A percentile compares a stretch with the other conserved stretches of the same genome.
phyloP scores from a whole-genome alignment of 805 yeast species.

The Ogataea zsoltii region DNA sequence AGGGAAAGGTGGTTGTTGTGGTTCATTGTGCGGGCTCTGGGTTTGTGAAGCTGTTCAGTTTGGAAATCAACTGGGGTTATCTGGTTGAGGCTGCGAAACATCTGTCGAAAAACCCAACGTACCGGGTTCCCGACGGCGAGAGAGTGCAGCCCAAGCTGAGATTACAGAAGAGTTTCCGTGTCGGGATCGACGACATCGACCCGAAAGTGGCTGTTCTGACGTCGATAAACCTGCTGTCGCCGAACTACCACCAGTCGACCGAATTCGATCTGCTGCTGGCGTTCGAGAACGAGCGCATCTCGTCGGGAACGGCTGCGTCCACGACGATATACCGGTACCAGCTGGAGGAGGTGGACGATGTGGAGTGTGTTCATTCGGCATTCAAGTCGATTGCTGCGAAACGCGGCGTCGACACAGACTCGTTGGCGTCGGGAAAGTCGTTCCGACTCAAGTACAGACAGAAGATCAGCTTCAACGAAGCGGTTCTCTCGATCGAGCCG shows the following conservation, averaged over 20 bases:
- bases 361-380: constrained; percentile 24
- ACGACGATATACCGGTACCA: constrained; percentile 30
- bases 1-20: constrained; percentile 46
- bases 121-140: constrained; percentile 47
- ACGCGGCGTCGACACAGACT: constrained; percentile 15
- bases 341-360: constrained; percentile 18
- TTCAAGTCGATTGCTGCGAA: constrained; percentile 27
- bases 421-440: not conserved
- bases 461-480: constrained; percentile 28
- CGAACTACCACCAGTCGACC: constrained; percentile 43
- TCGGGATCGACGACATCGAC: constrained; percentile 32
- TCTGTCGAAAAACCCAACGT: constrained; percentile 48
- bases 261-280: constrained; percentile 48
- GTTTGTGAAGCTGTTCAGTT: constrained; percentile 41
- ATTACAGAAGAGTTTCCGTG: constrained; percentile 33
- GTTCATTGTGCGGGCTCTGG: constrained; percentile 40
- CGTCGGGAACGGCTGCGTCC: constrained; percentile 12
- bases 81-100: constrained; percentile 47
- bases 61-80: constrained; percentile 58
- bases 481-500: constrained; percentile 32
- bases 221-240: constrained; percentile 46
- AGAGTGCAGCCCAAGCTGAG: constrained; percentile 43
- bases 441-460: constrained; percentile 23
- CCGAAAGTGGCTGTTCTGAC: constrained; percentile 29
- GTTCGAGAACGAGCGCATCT: constrained; percentile 35